Evolutionary conservation across 805 yeast genomes (phyloP).

Genomic region (Henningerozyma blattae): DNA sequence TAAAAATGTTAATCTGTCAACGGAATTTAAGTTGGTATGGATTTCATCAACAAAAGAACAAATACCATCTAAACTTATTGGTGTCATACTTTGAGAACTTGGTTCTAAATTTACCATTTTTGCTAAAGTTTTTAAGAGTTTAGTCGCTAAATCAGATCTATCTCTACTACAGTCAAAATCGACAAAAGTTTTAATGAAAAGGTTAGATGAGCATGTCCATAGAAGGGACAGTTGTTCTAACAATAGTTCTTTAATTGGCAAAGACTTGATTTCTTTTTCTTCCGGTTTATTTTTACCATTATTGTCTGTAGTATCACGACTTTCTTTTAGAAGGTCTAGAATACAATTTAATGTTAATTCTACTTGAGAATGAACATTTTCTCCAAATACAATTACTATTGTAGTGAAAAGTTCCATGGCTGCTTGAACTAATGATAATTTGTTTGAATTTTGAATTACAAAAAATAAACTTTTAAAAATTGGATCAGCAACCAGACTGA

Average conservation of each 20-base stretch:
- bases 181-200: slow-evolving; percentile 62
- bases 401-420: slow-evolving; percentile 69
- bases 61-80: slow-evolving; percentile 80
- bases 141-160: slow-evolving; percentile 62
- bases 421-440: slow-evolving; percentile 58
- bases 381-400: slow-evolving; percentile 53
- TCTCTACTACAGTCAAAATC: slow-evolving; percentile 86
- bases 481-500: slow-evolving; percentile 61
- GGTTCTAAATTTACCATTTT: slow-evolving; percentile 71
- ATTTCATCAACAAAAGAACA: slow-evolving; percentile 54
- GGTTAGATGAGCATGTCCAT: slow-evolving; percentile 66
- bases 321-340: slow-evolving; percentile 40
- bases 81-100: slow-evolving; percentile 80
- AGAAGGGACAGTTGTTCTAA: slow-evolving; percentile 70
- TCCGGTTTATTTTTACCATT: not conserved
- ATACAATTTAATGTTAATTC: slow-evolving; percentile 60
- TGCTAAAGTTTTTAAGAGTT: slow-evolving; percentile 57
- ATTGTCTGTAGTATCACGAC: slow-evolving; percentile 7
- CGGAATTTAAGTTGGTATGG: slow-evolving; percentile 29
- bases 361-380: slow-evolving; percentile 62
- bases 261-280: slow-evolving; percentile 20
- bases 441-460: slow-evolving; percentile 59
- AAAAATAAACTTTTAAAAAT: slow-evolving; percentile 79
- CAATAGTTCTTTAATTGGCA: slow-evolving; percentile 56
- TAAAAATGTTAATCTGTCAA: slow-evolving; percentile 13